Base-by-base conservation (phyloP, 176 grass and related monocot species). In the Miscanthus lutarioriparius region DNA sequence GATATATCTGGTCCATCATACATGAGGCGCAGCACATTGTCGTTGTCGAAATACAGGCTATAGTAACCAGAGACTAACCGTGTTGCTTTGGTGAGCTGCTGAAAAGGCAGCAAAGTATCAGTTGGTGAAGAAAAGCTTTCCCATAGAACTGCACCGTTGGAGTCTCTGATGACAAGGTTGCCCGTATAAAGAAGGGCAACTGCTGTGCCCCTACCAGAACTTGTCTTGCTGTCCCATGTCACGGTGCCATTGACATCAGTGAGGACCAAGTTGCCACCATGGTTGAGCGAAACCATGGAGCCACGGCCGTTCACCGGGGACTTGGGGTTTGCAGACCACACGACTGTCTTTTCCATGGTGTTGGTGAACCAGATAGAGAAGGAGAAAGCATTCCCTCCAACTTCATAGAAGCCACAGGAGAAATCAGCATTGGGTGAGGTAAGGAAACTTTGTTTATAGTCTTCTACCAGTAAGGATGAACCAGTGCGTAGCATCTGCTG, bases 261-360 rank as follows among this genome's bases (percentile, higher is more conserved):
- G 26, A 97, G 82, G 15, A 84, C 82, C 64, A 97, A 25, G 61
- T 86, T 88, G 27, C 94, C 91, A 14, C 82, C 54, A 39, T 43
- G 67, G n/a, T 59, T 58, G 53, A 97, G 66, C 2, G 15, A 64
- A 23, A 92, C 61, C 40, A 63, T 72, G n/a, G 94, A 94, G 64
- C 89, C 94, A 48, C 28, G 65, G 19, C 94, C 91, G 40, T 97
- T 97, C 56, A 94, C 89, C 0, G 67, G 83, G 2, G 53, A 26
- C n/a, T 79, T 84, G n/a, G 89, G 87, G 75, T 94, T 97, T 32
- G 91, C 91, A 28, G 91, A 86, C 91, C 94, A 97, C 36, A 89
- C 94, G 2, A 90, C 47, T 2, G 87, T 88, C 77, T 66, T 91
- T 6, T 89, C 43, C 1, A 27, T 19, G 23, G 87, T 70, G 39